phyloP scores from a whole-genome alignment of 2,329 filamentous ascomycete genomes.

The Colletotrichum plurivorum region DNA sequence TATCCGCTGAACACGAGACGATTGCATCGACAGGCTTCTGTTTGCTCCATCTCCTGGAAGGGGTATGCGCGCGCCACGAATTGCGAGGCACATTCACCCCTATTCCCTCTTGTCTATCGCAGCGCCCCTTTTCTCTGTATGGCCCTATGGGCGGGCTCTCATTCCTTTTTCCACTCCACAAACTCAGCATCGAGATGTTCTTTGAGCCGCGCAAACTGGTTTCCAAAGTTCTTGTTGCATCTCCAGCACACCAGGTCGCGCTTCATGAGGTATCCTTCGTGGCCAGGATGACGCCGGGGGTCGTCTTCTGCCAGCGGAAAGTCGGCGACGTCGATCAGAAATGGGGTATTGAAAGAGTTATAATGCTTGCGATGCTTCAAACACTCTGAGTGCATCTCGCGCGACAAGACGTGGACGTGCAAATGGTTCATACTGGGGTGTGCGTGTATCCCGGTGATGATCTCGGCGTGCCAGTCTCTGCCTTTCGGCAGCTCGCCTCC shows the following conservation, averaged over 20 bases:
- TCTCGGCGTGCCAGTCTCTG: slow-evolving; percentile 82
- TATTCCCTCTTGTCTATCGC: neutral
- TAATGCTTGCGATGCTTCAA: slow-evolving; percentile 91
- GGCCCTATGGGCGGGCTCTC: slow-evolving; percentile 38
- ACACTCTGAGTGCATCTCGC: slow-evolving; percentile 80
- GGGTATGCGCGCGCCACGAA: too few relatives aligned
- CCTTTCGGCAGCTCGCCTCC: slow-evolving; percentile 72
- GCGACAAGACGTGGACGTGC: slow-evolving; percentile 89
- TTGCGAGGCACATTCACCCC: too few relatives aligned
- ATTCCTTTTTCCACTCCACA: slow-evolving; percentile 79
- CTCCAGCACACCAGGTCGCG: slow-evolving; percentile 86
- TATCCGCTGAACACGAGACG: slow-evolving; percentile 26
- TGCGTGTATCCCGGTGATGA: slow-evolving; percentile 86
- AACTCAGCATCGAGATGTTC: slow-evolving; percentile 83
- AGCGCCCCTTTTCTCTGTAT: neutral
- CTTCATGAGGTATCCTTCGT: slow-evolving; percentile 69
- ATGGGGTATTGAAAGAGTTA: slow-evolving; percentile 89
- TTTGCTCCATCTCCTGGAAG: too few relatives aligned
- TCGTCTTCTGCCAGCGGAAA: slow-evolving; percentile 82
- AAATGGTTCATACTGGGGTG: slow-evolving; percentile 93
- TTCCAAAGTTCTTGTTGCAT: slow-evolving; percentile 81
- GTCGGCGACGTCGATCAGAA: slow-evolving; percentile 83
- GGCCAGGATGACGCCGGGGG: slow-evolving; percentile 68
- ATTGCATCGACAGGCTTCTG: neutral
- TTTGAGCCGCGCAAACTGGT: slow-evolving; percentile 81